Percentiles rank a stretch among this genome's conserved stretches.
phyloP scores from a whole-genome alignment of 2,329 filamentous ascomycete genomes.

The Fusarium verticillioides region DNA sequence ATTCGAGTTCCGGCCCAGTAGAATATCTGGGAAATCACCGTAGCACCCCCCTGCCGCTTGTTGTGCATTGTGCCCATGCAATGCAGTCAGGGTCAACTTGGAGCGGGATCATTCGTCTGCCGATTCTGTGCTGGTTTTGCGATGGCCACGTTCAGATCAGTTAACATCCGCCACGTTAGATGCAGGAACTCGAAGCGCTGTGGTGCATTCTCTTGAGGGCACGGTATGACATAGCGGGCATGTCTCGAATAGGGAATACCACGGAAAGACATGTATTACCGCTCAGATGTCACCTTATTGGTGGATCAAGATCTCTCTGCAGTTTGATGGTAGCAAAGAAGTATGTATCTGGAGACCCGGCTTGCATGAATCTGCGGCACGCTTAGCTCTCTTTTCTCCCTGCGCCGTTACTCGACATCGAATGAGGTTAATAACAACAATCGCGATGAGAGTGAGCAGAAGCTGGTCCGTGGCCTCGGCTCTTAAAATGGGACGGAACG shows the following conservation, averaged over 20 bases:
- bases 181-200: constrained; percentile 43
- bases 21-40: neutral
- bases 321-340: neutral
- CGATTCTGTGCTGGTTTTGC: constrained; percentile 22
- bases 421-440: constrained; percentile 8
- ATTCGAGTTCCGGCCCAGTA: neutral
- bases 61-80: constrained; percentile 17
- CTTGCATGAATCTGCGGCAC: neutral
- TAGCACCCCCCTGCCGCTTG: neutral
- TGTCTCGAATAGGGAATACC: constrained; percentile 28
- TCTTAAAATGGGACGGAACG: constrained; percentile 41
- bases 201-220: constrained; percentile 31
- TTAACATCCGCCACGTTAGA: constrained; percentile 45
- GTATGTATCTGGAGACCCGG: neutral
- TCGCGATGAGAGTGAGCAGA: constrained; percentile 36
- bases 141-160: constrained; percentile 36
- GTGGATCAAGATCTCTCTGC: constrained; percentile 2
- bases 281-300: constrained; percentile 3
- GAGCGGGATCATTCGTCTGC: constrained; percentile 30
- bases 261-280: constrained; percentile 24
- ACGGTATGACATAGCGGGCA: constrained; percentile 20
- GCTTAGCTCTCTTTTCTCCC: constrained; percentile 9
- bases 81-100: constrained; percentile 29
- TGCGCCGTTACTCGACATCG: neutral
- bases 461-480: constrained; percentile 46